Evolutionary conservation across 371 early-diverging fungal species (phyloP), one percentile per base, ranked within the genome.

Genomic region (Chytridium lagenaria): DNA sequence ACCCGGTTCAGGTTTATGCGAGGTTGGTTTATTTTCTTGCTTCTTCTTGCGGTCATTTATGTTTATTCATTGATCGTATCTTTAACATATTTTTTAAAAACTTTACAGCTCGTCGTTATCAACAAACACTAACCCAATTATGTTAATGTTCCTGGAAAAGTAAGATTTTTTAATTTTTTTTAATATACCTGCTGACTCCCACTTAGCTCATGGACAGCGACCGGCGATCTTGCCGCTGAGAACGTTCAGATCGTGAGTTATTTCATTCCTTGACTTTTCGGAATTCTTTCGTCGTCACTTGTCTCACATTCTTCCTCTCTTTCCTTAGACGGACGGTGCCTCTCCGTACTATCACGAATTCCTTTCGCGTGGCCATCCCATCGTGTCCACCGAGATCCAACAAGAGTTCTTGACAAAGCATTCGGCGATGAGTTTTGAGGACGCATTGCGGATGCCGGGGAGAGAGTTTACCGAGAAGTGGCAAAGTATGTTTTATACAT

Each of bases 341-440:
- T 26, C 63, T 3, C 16, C 34, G 33, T 63, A 63, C 36, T 63
- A 63, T 30, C 26, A 63, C 23, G 63, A 63, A 12, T 36, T 63
- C 7, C 3, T 63, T 15, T 31, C 34, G 3, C 63, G 63, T 12
- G 63, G 63, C 3, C 63, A 63, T 37, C 63, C 63, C 19, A 63
- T 63, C 19, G 63, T 63, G 3, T 15, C 63, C 36, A 36, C 36
- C 30, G 63, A 63, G 3, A 36, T 63, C 26, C 3, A 36, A 2
- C 10, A 15, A 36, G 31, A 31, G 7, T 12, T 12, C 34, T 31
- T 63, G 26, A 37, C 2, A 15, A 28, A 36, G 63, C 23, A 12
- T 30, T 30, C 37, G 33, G 16, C 3, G 3, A 3, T 37, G 2
- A 19, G 5, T 12, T 16, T 36, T 7, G 37, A 63, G 3, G 63